Conservation (phyloP, 805 yeast species). For the Monosporozyma aerobia region DNA sequence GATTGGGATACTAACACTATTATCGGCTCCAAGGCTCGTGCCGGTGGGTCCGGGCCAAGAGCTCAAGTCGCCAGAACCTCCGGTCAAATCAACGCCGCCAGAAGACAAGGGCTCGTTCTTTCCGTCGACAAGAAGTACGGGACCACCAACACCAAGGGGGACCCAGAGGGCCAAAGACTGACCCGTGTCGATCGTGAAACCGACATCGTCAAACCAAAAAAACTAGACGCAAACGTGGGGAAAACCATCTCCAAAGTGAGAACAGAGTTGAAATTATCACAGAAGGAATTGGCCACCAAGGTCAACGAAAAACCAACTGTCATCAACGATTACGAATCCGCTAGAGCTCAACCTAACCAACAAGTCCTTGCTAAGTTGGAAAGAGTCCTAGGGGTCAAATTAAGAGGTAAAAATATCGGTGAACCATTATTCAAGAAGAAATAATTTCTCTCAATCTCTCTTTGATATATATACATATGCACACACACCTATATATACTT, state of each 20-base stretch:
- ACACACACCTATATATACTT: neutral
- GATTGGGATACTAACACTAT: constrained; percentile 93
- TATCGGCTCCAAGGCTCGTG: constrained; percentile 82
- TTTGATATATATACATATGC: neutral
- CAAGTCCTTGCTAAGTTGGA: constrained; percentile 88
- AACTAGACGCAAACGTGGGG: constrained; percentile 77
- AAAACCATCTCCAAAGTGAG: constrained; percentile 79
- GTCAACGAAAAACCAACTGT: constrained; percentile 93
- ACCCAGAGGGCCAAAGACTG: constrained; percentile 89
- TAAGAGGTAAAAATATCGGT: constrained; percentile 94
- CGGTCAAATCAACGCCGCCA: constrained; percentile 81
- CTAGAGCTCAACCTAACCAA: constrained; percentile 94
- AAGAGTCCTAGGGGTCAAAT: constrained; percentile 86
- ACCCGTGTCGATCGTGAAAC: constrained; percentile 89
- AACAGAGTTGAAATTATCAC: constrained; percentile 80
- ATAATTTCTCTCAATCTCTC: constrained; percentile 9
- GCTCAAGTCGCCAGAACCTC: constrained; percentile 71
- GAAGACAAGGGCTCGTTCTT: constrained; percentile 82
- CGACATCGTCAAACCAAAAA: constrained; percentile 88
- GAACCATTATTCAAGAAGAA: constrained; percentile 57
- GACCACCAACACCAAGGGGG: constrained; percentile 48
- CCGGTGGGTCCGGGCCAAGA: constrained; percentile 84
- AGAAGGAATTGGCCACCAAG: constrained; percentile 93
- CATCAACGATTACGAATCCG: constrained; percentile 93
- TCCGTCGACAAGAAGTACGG: constrained; percentile 92